Evolutionary conservation across 169 alveolate species (phyloP), one percentile per base, ranked within the genome.

Genomic region (Plasmodium falciparum): DNA sequence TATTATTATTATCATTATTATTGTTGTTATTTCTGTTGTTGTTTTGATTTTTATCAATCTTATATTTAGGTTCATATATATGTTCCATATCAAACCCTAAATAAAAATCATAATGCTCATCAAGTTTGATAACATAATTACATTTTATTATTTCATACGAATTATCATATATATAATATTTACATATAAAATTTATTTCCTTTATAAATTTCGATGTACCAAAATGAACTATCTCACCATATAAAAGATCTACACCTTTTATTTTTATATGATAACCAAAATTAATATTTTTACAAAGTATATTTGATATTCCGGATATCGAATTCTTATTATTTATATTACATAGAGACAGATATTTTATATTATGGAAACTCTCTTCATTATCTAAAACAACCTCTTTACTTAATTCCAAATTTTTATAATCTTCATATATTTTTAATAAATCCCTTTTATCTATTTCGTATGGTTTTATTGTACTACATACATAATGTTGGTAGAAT

Each of bases 91-190:
- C 83, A 49, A 72, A 17, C 29, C 83, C 83, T 72, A 72, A 7
- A 59, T 47, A 72, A 56, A 12, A 56, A 12, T 15, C 11, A 15
- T 39, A 50, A 33, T 45, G 15, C 6, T 72, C 70, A 17, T 47
- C 20, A 1, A 1, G 9, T 20, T 72, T 33, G 33, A 13, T 72
- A 72, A 9, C 39, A 49, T 72, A 26, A 47, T 50, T 9, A 50
- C 83, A 72, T 72, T 72, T 72, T 15, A 72, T 17, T 22, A 72
- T 72, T 72, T 72, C 83, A 49, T 72, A 72, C 26, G 83, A 72
- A 72, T 72, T 72, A 49, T 72, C 83, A 72, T 72, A 72, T 24
- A 72, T 72, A 47, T 72, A 72, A 49, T 72, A 72, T 22, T 72
- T 72, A 50, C 83, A 72, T n/a, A 72, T 20, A 33, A 72, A 72